phyloP scores from a whole-genome alignment of 495 filamentous ascomycete species.

The Parathielavia hyrcaniae region DNA sequence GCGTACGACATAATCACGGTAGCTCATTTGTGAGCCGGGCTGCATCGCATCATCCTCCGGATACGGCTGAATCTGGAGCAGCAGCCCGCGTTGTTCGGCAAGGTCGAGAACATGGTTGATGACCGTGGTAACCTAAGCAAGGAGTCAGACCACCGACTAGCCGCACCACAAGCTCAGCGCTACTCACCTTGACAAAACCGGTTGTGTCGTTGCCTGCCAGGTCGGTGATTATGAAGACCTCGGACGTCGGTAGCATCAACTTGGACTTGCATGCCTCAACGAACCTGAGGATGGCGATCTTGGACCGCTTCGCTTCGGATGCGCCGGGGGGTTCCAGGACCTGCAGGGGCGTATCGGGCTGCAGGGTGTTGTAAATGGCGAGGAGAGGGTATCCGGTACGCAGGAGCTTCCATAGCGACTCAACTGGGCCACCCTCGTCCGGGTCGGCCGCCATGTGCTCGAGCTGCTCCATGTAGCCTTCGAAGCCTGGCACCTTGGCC shows the following conservation, averaged over 20 bases:
- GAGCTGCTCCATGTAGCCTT: conserved; percentile 61
- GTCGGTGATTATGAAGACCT: conserved; percentile 88
- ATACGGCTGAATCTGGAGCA: conserved; percentile 51
- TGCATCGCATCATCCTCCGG: conserved; percentile 42
- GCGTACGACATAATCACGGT: conserved; percentile 78
- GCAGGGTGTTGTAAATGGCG: conserved; percentile 78
- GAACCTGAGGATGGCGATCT: conserved; percentile 52
- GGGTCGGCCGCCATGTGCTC: conserved; percentile 40
- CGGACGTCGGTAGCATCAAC: conserved; percentile 66
- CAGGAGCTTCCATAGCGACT: conserved; percentile 83
- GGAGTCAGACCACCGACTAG: conserved; percentile 14
- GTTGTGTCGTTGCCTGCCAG: conserved; percentile 91
- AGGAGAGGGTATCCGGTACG: conserved; percentile 78
- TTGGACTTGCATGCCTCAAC: conserved; percentile 54
- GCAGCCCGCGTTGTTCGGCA: conserved; percentile 63
- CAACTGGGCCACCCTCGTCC: conserved; percentile 73
- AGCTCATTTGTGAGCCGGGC: conserved; percentile 57
- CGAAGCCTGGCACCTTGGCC: conserved; percentile 75
- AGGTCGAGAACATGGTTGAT: conserved; percentile 89
- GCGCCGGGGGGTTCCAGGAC: conserved; percentile 52
- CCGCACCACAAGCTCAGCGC: background rate
- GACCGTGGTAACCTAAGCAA: conserved; percentile 51
- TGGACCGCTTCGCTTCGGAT: conserved; percentile 60
- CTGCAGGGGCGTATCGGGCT: conserved; percentile 56
- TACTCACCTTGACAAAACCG: conserved; percentile 83